Percentiles rank a stretch among this genome's conserved stretches.
Conservation (phyloP, 805 yeast genomes). For the Saccharomycopsis fibuligera region DNA sequence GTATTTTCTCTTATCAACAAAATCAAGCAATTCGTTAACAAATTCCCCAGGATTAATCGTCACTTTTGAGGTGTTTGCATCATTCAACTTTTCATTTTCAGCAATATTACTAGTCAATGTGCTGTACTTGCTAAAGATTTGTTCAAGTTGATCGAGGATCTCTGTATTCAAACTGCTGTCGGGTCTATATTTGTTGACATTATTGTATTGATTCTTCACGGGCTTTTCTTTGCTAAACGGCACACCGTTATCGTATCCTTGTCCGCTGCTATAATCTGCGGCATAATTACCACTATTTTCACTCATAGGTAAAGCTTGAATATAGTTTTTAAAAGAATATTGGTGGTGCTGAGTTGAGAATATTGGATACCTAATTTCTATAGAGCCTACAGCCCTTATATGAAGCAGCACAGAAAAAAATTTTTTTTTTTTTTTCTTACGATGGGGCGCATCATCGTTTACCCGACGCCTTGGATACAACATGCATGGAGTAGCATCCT, state of each 20-base stretch:
- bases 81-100: neutral
- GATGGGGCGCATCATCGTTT: too few relatives aligned
- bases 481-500: too few relatives aligned
- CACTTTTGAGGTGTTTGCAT: neutral
- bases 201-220: neutral
- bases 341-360: too few relatives aligned
- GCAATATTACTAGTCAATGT: neutral
- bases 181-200: slow-evolving; percentile 5
- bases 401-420: too few relatives aligned
- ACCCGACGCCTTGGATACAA: too few relatives aligned
- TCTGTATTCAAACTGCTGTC: slow-evolving; percentile 5
- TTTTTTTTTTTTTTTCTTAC: too few relatives aligned
- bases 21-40: slow-evolving; percentile 24
- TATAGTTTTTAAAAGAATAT: too few relatives aligned
- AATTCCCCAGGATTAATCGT: too few relatives aligned
- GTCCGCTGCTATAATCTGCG: neutral
- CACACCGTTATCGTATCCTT: slow-evolving; percentile 1
- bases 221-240: slow-evolving; percentile 9
- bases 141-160: neutral
- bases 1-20: slow-evolving; percentile 31
- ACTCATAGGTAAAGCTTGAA: neutral
- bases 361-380: too few relatives aligned
- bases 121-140: neutral
- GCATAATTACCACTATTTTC: neutral
- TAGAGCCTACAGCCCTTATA: too few relatives aligned